A percentile compares a stretch with the other conserved stretches of the same genome.
phyloP scores from a whole-genome alignment of 2,329 filamentous ascomycete species.

The Neofusicoccum umdonicola region DNA sequence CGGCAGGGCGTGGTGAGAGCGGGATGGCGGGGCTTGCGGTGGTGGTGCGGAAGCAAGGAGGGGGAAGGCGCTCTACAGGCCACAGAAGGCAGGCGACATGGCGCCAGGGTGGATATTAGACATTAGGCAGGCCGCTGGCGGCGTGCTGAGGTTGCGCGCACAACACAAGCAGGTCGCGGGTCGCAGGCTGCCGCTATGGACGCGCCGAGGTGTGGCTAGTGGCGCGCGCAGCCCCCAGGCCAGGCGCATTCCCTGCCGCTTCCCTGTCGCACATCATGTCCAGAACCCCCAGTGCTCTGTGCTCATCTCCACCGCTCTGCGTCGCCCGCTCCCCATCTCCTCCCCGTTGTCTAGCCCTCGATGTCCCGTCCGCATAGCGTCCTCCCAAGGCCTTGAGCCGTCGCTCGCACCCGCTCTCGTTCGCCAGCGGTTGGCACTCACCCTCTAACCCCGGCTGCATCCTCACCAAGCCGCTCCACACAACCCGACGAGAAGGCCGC shows the following conservation, averaged over 20 bases:
- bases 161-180: background rate
- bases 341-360: background rate
- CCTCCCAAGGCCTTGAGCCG: no score
- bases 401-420: no score
- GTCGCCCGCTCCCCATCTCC: constrained; percentile 11
- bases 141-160: background rate
- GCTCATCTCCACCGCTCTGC: background rate
- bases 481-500: no score
- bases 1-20: background rate
- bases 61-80: background rate
- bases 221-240: background rate
- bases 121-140: constrained; percentile 3
- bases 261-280: constrained; percentile 5
- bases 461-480: no score
- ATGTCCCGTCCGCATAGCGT: background rate
- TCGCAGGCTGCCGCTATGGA: background rate
- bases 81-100: background rate
- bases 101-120: background rate
- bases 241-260: background rate
- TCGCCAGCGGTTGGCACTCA: no score
- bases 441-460: no score
- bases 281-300: background rate
- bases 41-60: background rate
- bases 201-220: background rate
- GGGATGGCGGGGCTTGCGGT: background rate